Base-by-base conservation (phyloP, 306 rosid genomes). In the Begonia peltatifolia region DNA sequence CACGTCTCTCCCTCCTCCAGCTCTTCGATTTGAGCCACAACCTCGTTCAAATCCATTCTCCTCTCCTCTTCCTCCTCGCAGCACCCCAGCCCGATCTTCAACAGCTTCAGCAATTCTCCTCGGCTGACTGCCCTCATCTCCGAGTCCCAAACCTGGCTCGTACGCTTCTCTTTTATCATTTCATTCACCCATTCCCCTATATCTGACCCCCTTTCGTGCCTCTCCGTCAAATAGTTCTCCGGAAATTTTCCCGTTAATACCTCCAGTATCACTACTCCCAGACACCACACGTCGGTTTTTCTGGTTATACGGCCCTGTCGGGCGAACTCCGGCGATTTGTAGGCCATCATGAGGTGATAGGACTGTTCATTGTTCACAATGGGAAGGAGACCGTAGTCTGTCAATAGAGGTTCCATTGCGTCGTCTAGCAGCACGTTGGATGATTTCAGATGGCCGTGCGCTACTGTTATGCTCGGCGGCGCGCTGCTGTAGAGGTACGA, bases 401-500 rank as follows among this genome's bases (percentile, higher is more conserved):
- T 83, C 42, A 90, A 59, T 2, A 80, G 17, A 6, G 97, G 95
- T 46, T 90, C 84, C 6, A 72, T 68, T 14, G 71, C 62, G 53
- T 78, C 75, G 50, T 79, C 81, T 17, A 90, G 72, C 13, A 90
- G 76, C 13, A 90, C 81, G 52, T 90, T 90, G 14, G 97, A 90
- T 15, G 97, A 90, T 79, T 90, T 90, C 1, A 90, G 77, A 63
- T 90, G 95, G 17, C 97, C 97, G 14, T 90, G 94, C 20, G 97
- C 85, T 43, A 73, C 85, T 12, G 68, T 67, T 11, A 85, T 49
- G 66, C 71, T 82, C 0, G 95, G 94, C 12, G 86, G 75, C 14
- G 77, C 38, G 60, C 14, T 44, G 7, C 13, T 79, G 61, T 72
- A 78, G 25, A 90, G 80, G 71, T 78, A 86, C 11, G 72, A 47